A percentile compares a stretch with the other conserved stretches of the same genome.
Conservation (phyloP, 192 early-diverging fungal species). For the Coemansia asiatica region DNA sequence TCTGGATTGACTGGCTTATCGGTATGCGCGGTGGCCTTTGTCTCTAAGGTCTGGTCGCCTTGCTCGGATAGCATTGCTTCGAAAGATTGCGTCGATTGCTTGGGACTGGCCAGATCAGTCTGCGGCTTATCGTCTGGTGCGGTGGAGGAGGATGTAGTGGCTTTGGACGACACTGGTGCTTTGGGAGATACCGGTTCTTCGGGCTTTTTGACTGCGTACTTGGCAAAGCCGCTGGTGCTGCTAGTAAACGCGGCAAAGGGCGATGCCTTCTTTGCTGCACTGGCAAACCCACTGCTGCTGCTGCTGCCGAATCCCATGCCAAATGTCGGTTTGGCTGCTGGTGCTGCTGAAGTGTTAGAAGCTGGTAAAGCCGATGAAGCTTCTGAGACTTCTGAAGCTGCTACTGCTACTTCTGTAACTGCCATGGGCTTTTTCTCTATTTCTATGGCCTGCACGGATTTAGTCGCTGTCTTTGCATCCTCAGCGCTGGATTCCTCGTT, state of each 20-base stretch:
- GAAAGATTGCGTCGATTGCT: slow-evolving; percentile 17
- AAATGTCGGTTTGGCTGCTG: slow-evolving; percentile 10
- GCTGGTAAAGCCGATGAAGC: too few relatives aligned
- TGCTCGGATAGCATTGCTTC: slow-evolving; percentile 41
- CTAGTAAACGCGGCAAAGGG: slow-evolving; percentile 28
- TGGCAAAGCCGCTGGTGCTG: slow-evolving; percentile 38
- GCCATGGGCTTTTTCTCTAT: slow-evolving; percentile 2
- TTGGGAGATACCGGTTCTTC: neutral
- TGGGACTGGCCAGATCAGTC: neutral
- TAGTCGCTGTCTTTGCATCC: slow-evolving; percentile 5
- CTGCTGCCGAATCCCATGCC: slow-evolving; percentile 22
- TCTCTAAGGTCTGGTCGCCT: slow-evolving; percentile 32
- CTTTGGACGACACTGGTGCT: too few relatives aligned
- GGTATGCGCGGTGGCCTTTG: neutral
- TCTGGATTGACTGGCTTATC: neutral
- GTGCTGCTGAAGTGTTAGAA: too few relatives aligned
- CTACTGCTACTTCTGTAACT: too few relatives aligned
- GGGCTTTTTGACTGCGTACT: slow-evolving; percentile 29
- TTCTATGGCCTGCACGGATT: slow-evolving; percentile 16
- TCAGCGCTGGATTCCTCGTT: neutral
- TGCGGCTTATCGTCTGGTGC: neutral
- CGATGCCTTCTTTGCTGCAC: slow-evolving; percentile 29
- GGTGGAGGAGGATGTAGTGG: too few relatives aligned
- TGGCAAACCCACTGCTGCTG: slow-evolving; percentile 35
- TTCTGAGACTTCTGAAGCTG: too few relatives aligned